Base-by-base conservation (phyloP, 2,329 filamentous ascomycete genomes). In the Verticillium klebahnii region DNA sequence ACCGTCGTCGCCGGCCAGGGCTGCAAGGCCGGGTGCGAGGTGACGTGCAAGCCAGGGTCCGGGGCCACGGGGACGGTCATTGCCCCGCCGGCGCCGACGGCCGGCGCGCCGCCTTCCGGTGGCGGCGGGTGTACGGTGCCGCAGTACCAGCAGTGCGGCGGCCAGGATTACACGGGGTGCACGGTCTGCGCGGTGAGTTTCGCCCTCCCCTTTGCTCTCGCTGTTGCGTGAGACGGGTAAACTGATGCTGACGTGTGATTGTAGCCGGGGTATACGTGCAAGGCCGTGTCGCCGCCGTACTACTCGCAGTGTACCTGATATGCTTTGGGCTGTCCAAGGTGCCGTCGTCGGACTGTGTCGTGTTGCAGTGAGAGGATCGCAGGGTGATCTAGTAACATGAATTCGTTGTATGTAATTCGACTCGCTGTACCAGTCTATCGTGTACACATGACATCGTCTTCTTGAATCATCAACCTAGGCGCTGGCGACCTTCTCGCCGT, bases 111-210 rank as follows among this genome's bases (percentile, higher is more conserved):
- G 4, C 59, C 62, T 23, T 8, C 45, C n/a, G 59, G 58, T 1
- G 68, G 66, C n/a, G 59, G 58, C 1, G 68, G 66, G 0, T 79
- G 77, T 62, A 63, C 71, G 3, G 75, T 76, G 45, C 65, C 64
- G 0, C 71, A 67, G 59, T 78, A 70, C 39, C 70, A 71, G 59
- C 77, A 80, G 62, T 79, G 77, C 56, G 76, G 77, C 25, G 77
- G 77, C 0, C 69, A 69, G 15, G 76, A 74, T 0, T 80, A 75
- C 57, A 75, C 73, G 0, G 77, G 77, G 1, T 79, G 77, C 70
- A 78, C 76, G 1, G 69, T 64, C 11, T 80, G 77, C 56, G 75
- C 69, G 40, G 45, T 50, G 19, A 50, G 45, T 50, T 23, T 19
- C 74, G 75, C 66, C 72, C 74, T 23, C 56, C 12, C n/a, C 17